These are phyloP conservation scores for Sugiyamaella xylanicola DNA, from an alignment of 1,139 yeast genomes.

Conservation along the genomic window DNA sequence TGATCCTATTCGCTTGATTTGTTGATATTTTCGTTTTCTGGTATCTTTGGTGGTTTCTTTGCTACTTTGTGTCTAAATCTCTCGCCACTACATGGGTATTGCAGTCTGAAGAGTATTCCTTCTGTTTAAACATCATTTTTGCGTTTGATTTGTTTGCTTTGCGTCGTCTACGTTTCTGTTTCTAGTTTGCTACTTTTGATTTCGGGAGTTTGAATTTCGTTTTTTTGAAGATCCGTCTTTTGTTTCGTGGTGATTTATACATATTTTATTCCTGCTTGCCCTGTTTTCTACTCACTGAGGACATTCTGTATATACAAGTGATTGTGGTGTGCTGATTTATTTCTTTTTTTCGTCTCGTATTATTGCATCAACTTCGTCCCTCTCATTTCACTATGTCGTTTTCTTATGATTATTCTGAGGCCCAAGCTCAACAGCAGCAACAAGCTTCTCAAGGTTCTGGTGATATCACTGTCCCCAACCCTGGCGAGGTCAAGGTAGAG, in stretches of 20 bases:
- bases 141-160: neutral
- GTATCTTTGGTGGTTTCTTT: neutral
- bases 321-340: neutral
- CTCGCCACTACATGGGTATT: neutral
- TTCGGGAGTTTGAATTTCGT: neutral
- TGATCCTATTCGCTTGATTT: neutral
- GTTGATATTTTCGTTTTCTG: too few species aligned
- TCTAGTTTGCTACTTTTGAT: neutral
- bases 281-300: neutral
- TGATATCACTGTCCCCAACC: conserved; percentile 1
- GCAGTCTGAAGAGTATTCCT: neutral
- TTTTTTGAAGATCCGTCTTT: neutral
- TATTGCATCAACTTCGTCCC: neutral
- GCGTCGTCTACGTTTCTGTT: neutral
- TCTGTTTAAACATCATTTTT: neutral
- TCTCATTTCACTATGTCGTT: conserved; percentile 16
- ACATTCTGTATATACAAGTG: conserved; percentile 4
- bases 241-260: neutral
- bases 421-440: conserved; percentile 11
- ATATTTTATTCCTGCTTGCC: neutral
- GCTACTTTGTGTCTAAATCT: neutral
- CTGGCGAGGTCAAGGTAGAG: conserved; percentile 5
- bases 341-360: neutral
- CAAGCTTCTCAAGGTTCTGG: neutral
- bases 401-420: conserved; percentile 18